Evolutionary conservation across 1,284 basidiomycete species (phyloP).

Genomic region (Cryptococcus sp.): DNA sequence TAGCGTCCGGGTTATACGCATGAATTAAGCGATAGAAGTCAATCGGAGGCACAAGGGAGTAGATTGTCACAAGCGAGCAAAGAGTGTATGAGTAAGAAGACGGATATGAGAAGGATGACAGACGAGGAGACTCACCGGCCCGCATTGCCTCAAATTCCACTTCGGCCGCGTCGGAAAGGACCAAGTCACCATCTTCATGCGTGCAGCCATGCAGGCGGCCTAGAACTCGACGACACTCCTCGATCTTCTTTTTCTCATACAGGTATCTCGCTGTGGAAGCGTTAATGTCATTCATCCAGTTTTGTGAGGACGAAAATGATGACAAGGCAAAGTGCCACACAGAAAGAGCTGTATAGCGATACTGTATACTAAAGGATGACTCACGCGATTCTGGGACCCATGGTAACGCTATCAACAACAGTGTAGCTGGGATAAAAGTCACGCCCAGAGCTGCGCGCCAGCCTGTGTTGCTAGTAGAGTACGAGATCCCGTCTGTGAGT

Average conservation of each 20-base stretch:
- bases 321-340: too few relatives aligned
- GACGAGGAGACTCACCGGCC: conserved; percentile 19
- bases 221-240: conserved; percentile 21
- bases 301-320: too few relatives aligned
- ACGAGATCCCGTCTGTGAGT: conserved; percentile 26
- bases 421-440: conserved; percentile 29
- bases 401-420: conserved; percentile 22
- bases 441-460: conserved; percentile 27
- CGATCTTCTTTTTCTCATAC: conserved; percentile 26
- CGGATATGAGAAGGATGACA: background rate
- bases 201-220: conserved; percentile 20
- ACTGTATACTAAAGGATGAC: conserved; percentile 4
- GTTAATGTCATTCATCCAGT: background rate
- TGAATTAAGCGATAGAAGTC: too few relatives aligned
- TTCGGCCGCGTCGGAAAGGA: conserved; percentile 25
- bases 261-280: conserved; percentile 24
- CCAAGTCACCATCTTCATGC: conserved; percentile 16
- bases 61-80: too few relatives aligned
- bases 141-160: conserved; percentile 27
- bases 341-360: too few relatives aligned
- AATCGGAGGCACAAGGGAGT: too few relatives aligned
- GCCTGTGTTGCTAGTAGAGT: conserved; percentile 21
- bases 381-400: conserved; percentile 33
- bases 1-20: too few relatives aligned
- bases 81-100: too few relatives aligned